Evolutionary conservation across 164 flowering plant species (phyloP).

Genomic region (Cinnamomum chago): DNA sequence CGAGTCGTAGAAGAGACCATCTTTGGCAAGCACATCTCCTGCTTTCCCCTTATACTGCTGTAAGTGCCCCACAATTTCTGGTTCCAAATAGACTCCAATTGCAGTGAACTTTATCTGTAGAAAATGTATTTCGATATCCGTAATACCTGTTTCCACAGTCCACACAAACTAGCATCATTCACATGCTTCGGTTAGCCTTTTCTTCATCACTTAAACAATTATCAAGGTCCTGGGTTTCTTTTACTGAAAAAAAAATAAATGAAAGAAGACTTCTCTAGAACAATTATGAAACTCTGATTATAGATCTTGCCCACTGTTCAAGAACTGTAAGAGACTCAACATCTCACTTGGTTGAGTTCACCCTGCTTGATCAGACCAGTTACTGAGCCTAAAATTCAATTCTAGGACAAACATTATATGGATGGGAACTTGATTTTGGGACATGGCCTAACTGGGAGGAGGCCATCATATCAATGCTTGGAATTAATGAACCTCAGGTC

Average conservation of each 20-base stretch:
- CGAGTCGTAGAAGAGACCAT: slow-evolving; percentile 79
- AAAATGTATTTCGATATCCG: slow-evolving; percentile 91
- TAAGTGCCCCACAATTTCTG: slow-evolving; percentile 50
- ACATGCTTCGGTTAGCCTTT: too few species aligned
- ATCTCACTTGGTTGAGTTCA: not conserved
- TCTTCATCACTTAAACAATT: too few species aligned
- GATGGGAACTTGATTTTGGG: too few species aligned
- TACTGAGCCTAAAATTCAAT: too few species aligned
- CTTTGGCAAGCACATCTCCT: slow-evolving; percentile 17
- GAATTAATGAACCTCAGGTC: too few species aligned
- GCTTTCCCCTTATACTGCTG: slow-evolving; percentile 15
- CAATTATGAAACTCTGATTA: not conserved
- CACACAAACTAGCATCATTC: not conserved
- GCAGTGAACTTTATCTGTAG: slow-evolving; percentile 92
- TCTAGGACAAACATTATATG: too few species aligned
- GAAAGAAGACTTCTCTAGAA: too few species aligned
- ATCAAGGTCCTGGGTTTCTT: too few species aligned
- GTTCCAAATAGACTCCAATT: slow-evolving; percentile 85
- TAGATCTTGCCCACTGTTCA: not conserved
- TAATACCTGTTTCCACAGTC: slow-evolving; percentile 53
- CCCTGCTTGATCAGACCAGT: too few species aligned
- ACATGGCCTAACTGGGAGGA: too few species aligned
- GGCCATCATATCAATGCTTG: too few species aligned
- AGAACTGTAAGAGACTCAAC: not conserved
- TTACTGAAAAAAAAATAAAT: too few species aligned